Evolutionary conservation across 768 basidiomycete genomes (phyloP), one percentile per base, ranked within the genome.

Genomic region (Suillus placidus): DNA sequence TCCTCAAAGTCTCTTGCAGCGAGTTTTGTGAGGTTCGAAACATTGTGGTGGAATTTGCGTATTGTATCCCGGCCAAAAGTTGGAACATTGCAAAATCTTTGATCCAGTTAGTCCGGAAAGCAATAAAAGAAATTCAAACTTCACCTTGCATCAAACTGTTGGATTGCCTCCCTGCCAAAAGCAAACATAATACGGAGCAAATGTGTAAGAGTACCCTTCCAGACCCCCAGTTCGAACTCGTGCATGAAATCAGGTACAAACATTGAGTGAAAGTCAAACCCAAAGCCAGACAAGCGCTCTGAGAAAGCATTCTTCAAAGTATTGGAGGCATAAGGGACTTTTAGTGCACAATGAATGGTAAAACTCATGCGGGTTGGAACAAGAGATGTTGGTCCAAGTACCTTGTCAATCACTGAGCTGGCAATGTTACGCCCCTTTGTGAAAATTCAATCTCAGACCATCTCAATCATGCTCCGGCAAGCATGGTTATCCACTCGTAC

Each of bases 171-270:
- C 4, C 38, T 62, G 3, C 66, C 72, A 18, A 16, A 9, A 0
- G 70, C 65, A 32, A 73, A n/a, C 0, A 82, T 60, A 12, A 83
- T 74, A 1, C 71, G 72, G 0, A 81, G 66, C 0, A 81, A 68
- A 62, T 81, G 80, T 1, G 70, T 72, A 37, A 82, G 74, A 7
- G 81, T 32, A 0, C 62, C 57, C 51, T 79, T 80, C 75, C 78
- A 80, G 0, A 76, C 73, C 0, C 81, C 80, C 0, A 82, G 70
- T 54, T 80, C 80, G 38, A 74, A 68, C 60, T 80, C 77, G 55
- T 80, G 80, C 72, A 83, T 61, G n/a, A 81, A 63, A 64, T 83
- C 79, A 0, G 70, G 67, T 0, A 74, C 71, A 3, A 81, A 70
- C 49, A 78, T 72, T 0, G 12, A 20, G 63, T 66, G 77, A 4